A percentile compares a stretch with the other conserved stretches of the same genome.
These are phyloP conservation scores for Tanacetum coccineum DNA, from an alignment of 129 eudicot species.

Conservation along the genomic window DNA sequence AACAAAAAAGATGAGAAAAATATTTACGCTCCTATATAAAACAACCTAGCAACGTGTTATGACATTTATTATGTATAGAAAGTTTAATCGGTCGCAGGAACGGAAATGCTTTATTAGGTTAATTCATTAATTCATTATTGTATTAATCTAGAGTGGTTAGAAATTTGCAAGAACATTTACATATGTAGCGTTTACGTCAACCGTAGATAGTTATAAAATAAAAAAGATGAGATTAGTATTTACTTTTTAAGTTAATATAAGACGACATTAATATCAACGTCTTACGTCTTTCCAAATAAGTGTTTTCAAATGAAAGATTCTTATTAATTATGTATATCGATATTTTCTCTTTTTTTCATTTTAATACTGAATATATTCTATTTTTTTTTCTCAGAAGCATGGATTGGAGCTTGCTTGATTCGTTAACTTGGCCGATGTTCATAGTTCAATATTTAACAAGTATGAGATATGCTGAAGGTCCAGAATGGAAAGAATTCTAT, in stretches of 20 bases:
- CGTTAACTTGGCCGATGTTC: conserved; percentile 88
- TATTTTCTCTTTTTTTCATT: neutral
- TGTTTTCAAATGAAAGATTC: conserved; percentile 8
- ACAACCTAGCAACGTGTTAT: neutral
- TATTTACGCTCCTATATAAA: no score
- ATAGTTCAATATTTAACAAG: conserved; percentile 66
- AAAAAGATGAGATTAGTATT: neutral
- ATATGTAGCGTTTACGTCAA: no score
- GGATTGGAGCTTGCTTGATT: conserved; percentile 96
- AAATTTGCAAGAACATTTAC: neutral
- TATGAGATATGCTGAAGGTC: conserved; percentile 61
- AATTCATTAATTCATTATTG: no score
- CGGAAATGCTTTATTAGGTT: neutral
- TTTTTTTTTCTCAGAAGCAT: conserved; percentile 45
- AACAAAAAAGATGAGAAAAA: no score
- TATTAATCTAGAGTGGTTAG: neutral
- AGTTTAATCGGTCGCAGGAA: conserved; percentile 4
- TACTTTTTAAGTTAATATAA: no score
- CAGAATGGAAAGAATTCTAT: conserved; percentile 76
- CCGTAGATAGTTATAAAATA: neutral
- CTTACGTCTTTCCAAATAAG: neutral
- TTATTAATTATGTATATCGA: neutral
- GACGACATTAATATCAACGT: neutral
- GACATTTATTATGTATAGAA: neutral
- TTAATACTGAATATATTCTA: neutral